Evolutionary conservation across 2,329 filamentous ascomycete species (phyloP).

Genomic region (Shiraia bambusicola): DNA sequence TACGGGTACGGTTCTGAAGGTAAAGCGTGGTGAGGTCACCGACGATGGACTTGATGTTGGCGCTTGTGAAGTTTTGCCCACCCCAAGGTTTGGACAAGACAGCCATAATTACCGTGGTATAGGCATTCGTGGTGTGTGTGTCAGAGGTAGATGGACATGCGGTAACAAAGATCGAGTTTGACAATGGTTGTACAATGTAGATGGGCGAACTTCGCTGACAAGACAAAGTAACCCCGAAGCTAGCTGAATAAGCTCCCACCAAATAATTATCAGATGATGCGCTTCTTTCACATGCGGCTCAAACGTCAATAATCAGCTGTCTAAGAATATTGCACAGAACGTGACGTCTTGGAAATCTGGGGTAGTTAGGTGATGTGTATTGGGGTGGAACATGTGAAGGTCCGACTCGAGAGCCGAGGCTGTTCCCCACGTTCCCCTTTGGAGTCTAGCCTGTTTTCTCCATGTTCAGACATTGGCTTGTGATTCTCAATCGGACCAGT

Average conservation of each 20-base stretch:
- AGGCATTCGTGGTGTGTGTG: slow-evolving; percentile 16
- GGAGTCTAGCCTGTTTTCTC: not conserved
- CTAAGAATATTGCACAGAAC: no score
- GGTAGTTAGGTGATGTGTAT: no score
- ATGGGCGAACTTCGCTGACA: not conserved
- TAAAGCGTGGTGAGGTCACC: slow-evolving; percentile 43
- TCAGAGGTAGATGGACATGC: not conserved
- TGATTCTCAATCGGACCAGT: not conserved
- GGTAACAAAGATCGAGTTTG: slow-evolving; percentile 5
- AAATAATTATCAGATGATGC: no score
- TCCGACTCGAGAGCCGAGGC: not conserved
- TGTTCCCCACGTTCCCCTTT: slow-evolving; percentile 1
- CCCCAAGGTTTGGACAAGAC: slow-evolving; percentile 45
- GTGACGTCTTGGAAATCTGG: no score
- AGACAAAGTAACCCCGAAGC: no score
- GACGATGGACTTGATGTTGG: slow-evolving; percentile 39
- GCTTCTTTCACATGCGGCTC: no score
- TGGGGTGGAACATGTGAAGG: slow-evolving; percentile 4
- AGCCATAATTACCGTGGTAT: slow-evolving; percentile 38
- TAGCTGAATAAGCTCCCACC: no score
- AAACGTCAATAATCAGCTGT: no score
- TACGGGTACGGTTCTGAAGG: slow-evolving; percentile 43
- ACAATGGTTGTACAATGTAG: slow-evolving; percentile 19
- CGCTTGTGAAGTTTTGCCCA: slow-evolving; percentile 31
- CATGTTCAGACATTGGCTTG: slow-evolving; percentile 2